Evolutionary conservation across 176 grass and related monocot species (phyloP), one percentile per base, ranked within the genome.

Genomic region (Oryza meridionalis): DNA sequence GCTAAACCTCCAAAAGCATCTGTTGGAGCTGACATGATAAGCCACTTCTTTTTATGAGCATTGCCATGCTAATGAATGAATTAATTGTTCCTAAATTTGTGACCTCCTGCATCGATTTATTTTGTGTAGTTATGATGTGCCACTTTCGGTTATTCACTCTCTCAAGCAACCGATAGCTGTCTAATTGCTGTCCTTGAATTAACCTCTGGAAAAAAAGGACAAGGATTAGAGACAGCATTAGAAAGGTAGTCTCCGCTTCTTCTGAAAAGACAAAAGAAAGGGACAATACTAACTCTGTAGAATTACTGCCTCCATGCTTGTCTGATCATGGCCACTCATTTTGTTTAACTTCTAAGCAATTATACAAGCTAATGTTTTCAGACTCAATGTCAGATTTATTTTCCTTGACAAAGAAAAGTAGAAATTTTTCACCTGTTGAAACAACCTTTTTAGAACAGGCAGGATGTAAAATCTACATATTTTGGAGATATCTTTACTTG

Each of bases 331-430:
- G 26, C 26, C 73, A 75, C 74, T 77, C 74, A 61, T 77, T 38
- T 40, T 77, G 51, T 77, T 61, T 77, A 32, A 77, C 50, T 77
- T 77, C 31, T 61, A 77, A 77, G 51, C 31, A 77, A 77, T 61
- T 62, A 35, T 76, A 4, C 50, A 38, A 76, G 9, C 10, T 69
- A 5, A 11, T 42, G 49, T 76, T 76, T 76, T 29, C 14, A 21
- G 8, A 17, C 44, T 58, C 9, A n/a, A 49, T 55, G 29, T 55
- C 47, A 49, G 6, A 22, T 27, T 19, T 31, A 14, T 33, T 76
- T 58, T 29, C 51, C 27, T 58, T 16, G 16, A 51, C 19, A 76
- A 51, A 19, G 2, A 5, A 58, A 58, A 32, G 29, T 2, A n/a
- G 6, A 27, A 58, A 21, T 2, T 55, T 9, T 4, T 58, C 29